A percentile compares a stretch with the other conserved stretches of the same genome.
Evolutionary conservation across 2,329 filamentous ascomycete species (phyloP).

Genomic region (Canariomyces notabilis): DNA sequence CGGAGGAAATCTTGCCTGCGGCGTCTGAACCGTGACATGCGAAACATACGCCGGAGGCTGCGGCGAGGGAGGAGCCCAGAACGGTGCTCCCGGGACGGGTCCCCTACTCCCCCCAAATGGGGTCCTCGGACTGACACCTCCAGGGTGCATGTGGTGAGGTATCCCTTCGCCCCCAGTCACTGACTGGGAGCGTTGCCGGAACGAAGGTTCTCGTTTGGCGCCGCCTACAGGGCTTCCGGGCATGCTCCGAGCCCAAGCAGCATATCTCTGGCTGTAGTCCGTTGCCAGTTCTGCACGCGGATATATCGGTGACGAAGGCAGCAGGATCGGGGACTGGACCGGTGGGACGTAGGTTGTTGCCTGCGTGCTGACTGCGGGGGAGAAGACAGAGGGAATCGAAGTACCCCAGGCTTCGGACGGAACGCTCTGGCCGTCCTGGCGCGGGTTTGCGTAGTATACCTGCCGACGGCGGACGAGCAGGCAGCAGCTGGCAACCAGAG

Average conservation of each 20-base stretch:
- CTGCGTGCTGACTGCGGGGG: constrained; percentile 5
- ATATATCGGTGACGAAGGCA: not conserved
- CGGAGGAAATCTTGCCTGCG: not conserved
- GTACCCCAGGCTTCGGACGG: not conserved
- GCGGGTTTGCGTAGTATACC: constrained; percentile 10
- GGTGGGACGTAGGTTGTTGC: constrained; percentile 1
- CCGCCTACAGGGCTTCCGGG: constrained; percentile 1
- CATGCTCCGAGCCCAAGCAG: not conserved
- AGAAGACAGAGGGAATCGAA: not conserved
- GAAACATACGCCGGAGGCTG: not conserved
- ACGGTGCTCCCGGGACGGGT: not conserved
- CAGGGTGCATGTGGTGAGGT: too few relatives aligned
- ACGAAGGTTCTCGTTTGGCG: not conserved
- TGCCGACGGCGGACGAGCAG: constrained; percentile 11
- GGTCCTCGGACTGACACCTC: not conserved
- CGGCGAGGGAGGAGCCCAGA: not conserved
- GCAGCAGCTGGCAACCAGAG: constrained; percentile 5
- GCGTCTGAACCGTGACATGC: not conserved
- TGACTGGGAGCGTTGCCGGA: not conserved
- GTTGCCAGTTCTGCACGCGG: constrained; percentile 1
- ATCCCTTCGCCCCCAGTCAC: too few relatives aligned
- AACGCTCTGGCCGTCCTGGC: not conserved
- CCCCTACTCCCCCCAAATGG: not conserved
- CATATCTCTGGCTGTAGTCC: not conserved
- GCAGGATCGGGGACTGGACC: not conserved